These are phyloP conservation scores for Malus fusca DNA, from an alignment of 306 rosid genomes.

Conservation along the genomic window DNA sequence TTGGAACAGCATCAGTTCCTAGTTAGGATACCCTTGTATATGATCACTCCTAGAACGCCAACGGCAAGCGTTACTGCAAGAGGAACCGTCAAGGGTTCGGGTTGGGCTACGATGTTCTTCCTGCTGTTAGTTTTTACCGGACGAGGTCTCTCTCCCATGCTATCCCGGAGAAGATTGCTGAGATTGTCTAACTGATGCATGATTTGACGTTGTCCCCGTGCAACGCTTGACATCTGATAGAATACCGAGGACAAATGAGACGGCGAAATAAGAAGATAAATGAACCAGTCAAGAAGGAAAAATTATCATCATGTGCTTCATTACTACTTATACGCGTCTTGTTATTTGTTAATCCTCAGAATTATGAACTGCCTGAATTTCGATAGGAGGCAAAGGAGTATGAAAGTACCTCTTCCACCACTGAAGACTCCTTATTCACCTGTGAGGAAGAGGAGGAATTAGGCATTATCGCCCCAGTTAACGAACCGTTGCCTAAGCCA, in stretches of 20 bases:
- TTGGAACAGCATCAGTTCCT: conserved; percentile 31
- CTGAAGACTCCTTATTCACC: conserved; percentile 58
- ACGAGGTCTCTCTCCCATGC: conserved; percentile 35
- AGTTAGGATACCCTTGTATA: conserved; percentile 45
- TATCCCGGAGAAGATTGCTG: conserved; percentile 53
- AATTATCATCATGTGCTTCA: background rate
- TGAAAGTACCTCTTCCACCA: conserved; percentile 70
- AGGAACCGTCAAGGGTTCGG: conserved; percentile 31
- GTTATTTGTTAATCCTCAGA: background rate
- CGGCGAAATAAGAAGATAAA: conserved; percentile 1
- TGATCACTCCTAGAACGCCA: conserved; percentile 65
- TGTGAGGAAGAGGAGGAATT: conserved; percentile 76
- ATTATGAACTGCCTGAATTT: background rate
- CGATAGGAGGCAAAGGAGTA: background rate
- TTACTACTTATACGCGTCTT: background rate
- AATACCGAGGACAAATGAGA: conserved; percentile 6
- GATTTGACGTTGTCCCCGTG: conserved; percentile 74
- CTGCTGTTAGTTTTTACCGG: conserved; percentile 45
- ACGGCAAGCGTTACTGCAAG: conserved; percentile 41
- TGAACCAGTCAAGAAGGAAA: background rate
- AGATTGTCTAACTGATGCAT: conserved; percentile 78
- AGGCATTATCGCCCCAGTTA: conserved; percentile 56
- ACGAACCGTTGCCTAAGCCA: conserved; percentile 58
- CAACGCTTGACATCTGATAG: conserved; percentile 52
- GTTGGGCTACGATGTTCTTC: conserved; percentile 28